Evolutionary conservation across 108 stramenopile species (phyloP), one percentile per base, ranked within the genome.

Genomic region (Cyclotella baltica): DNA sequence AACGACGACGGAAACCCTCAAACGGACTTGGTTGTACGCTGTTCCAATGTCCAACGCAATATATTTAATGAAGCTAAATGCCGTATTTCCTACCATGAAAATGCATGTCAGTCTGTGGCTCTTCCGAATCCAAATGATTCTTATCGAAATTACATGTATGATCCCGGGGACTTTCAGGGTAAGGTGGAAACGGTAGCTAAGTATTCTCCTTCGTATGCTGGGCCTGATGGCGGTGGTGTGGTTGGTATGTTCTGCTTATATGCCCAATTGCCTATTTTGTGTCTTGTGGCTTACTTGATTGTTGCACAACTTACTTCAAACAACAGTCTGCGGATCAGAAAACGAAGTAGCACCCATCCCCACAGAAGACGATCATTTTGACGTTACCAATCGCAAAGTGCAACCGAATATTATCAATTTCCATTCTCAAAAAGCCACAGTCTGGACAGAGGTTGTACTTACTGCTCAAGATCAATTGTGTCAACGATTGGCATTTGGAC

Each of bases 381-480:
- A 70, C 27, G 63, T 76, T 18, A 64, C 75, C 2, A 81, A 81
- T 64, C 43, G 71, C 31, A 70, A 76, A 27, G 50, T 81, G 28
- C 30, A 70, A 19, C 15, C 51, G 4, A 28, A 68, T 48, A 22
- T 35, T 19, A 76, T 71, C 46, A 46, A 66, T 51, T 64, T 75
- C 22, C 0, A n/a, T 34, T 37, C 18, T 19, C 83, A 84, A 56
- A 83, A 76, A 46, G 33, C 13, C 34, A 69, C 29, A n/a, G 79
- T 84, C 0, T 87, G 79, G 79, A 22, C 62, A 16, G 72, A 77
- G 27, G 52, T 62, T 46, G 61, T 61, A 2, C 40, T 73, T 31
- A 46, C 4, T n/a, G 86, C 86, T n/a, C 27, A 33, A 30, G 86
- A 87, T 67, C 86, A 87, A 35, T 68, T 82, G 4, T 66, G 84